A percentile compares a stretch with the other conserved stretches of the same genome.
Conservation (phyloP, 2,329 filamentous ascomycete species). For the Aspergillus caelatus region DNA sequence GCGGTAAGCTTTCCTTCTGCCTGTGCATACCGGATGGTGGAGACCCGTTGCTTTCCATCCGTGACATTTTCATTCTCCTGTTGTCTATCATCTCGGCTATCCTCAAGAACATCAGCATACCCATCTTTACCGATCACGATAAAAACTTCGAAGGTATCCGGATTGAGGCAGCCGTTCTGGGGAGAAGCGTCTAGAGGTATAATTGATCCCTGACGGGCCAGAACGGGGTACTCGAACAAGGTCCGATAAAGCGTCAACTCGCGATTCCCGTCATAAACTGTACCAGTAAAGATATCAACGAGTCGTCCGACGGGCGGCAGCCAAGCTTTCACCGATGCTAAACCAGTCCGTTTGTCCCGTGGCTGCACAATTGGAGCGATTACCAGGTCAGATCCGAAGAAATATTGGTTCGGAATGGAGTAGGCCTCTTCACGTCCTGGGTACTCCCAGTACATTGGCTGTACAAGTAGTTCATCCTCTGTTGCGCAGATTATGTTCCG, state of each 20-base stretch:
- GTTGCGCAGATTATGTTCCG: slow-evolving; percentile 54
- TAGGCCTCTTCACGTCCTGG: slow-evolving; percentile 59
- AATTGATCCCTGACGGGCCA: slow-evolving; percentile 61
- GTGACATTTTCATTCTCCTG: neutral
- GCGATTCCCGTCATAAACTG: slow-evolving; percentile 60
- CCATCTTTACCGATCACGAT: slow-evolving; percentile 52
- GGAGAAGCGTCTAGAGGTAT: slow-evolving; percentile 55
- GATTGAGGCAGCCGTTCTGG: slow-evolving; percentile 22
- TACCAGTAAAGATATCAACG: slow-evolving; percentile 62
- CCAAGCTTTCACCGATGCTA: slow-evolving; percentile 58
- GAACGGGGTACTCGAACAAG: slow-evolving; percentile 55
- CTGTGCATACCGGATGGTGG: slow-evolving; percentile 24
- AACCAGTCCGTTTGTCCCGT: slow-evolving; percentile 49
- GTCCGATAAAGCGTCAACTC: slow-evolving; percentile 55
- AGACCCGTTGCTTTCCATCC: neutral
- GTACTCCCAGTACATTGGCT: slow-evolving; percentile 66
- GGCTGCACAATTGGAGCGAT: slow-evolving; percentile 61
- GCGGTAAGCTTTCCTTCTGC: slow-evolving; percentile 13
- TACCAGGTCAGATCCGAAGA: slow-evolving; percentile 60
- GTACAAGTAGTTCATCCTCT: slow-evolving; percentile 56
- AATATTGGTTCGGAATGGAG: slow-evolving; percentile 59
- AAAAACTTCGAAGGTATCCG: slow-evolving; percentile 20
- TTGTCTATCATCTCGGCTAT: slow-evolving; percentile 30
- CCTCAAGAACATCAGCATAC: slow-evolving; percentile 54
- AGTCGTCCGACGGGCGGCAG: slow-evolving; percentile 54